phyloP scores from a whole-genome alignment of 352 stramenopile genomes.

The Salisapilia sapeloensis region DNA sequence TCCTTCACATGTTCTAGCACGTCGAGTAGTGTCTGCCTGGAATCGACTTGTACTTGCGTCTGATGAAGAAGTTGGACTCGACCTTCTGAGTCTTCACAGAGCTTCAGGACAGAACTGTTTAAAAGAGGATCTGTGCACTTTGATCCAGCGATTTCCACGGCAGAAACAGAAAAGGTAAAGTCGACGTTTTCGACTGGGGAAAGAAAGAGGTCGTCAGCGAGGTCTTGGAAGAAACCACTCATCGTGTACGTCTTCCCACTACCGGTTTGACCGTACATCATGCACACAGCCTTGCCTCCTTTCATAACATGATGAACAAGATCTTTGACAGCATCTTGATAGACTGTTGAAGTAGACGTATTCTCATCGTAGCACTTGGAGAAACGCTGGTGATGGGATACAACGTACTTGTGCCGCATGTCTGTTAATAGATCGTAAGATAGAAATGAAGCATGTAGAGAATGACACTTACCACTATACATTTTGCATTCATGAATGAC shows the following conservation, averaged over 20 bases:
- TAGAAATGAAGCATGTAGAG: not conserved
- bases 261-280: conserved; percentile 67
- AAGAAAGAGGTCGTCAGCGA: conserved; percentile 47
- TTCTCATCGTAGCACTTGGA: conserved; percentile 64
- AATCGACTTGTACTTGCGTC: conserved; percentile 26
- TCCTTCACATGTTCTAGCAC: conserved; percentile 45
- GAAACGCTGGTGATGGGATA: conserved; percentile 52
- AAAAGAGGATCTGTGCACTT: conserved; percentile 41
- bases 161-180: conserved; percentile 24
- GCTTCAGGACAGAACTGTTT: conserved; percentile 30
- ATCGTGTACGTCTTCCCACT: conserved; percentile 77
- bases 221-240: conserved; percentile 63
- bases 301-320: conserved; percentile 50
- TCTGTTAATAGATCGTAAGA: conserved; percentile 12
- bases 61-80: conserved; percentile 48
- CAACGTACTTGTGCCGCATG: conserved; percentile 81
- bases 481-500: conserved; percentile 84
- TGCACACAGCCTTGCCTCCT: conserved; percentile 51
- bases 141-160: conserved; percentile 38
- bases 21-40: conserved; percentile 36
- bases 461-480: conserved; percentile 28
- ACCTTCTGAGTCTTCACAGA: conserved; percentile 55
- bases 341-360: conserved; percentile 61
- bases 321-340: conserved; percentile 35
- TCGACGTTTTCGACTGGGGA: conserved; percentile 26